phyloP scores from a whole-genome alignment of 805 yeast genomes.

The Metschnikowia aberdeeniae region DNA sequence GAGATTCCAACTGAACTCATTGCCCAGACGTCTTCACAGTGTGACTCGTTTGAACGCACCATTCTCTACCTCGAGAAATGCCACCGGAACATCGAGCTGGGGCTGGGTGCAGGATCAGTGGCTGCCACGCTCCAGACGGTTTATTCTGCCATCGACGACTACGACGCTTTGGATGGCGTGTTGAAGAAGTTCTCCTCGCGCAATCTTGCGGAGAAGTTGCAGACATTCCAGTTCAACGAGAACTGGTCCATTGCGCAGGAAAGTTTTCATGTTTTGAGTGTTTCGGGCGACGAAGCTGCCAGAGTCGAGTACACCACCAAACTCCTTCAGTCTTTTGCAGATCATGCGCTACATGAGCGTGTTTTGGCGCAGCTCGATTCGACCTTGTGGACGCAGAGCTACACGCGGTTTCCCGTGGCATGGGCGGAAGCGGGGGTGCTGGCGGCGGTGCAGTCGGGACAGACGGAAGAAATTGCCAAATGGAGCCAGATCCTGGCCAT shows the following conservation, averaged over 20 bases:
- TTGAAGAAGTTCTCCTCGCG: slow-evolving; percentile 67
- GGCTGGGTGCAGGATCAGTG: slow-evolving; percentile 9
- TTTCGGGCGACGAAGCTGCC: slow-evolving; percentile 24
- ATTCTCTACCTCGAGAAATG: slow-evolving; percentile 80
- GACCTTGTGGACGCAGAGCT: slow-evolving; percentile 19
- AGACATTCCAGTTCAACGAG: slow-evolving; percentile 78
- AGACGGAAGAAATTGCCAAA: slow-evolving; percentile 41
- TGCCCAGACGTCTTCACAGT: slow-evolving; percentile 76
- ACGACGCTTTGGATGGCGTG: slow-evolving; percentile 86
- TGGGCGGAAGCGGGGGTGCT: slow-evolving; percentile 70
- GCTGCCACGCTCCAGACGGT: slow-evolving; percentile 62
- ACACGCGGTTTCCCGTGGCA: slow-evolving; percentile 39
- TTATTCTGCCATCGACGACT: slow-evolving; percentile 84
- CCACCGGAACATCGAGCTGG: slow-evolving; percentile 33
- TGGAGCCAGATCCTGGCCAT: slow-evolving; percentile 60
- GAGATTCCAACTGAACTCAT: slow-evolving; percentile 63
- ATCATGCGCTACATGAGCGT: slow-evolving; percentile 72
- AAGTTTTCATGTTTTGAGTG: slow-evolving; percentile 67
- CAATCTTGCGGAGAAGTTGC: slow-evolving; percentile 68
- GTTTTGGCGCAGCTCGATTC: slow-evolving; percentile 49
- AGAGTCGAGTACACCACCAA: slow-evolving; percentile 45
- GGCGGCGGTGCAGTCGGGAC: slow-evolving; percentile 67
- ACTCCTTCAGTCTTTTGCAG: slow-evolving; percentile 64
- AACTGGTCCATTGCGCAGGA: slow-evolving; percentile 86
- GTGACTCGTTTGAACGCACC: slow-evolving; percentile 84